A percentile compares a stretch with the other conserved stretches of the same genome.
Evolutionary conservation across 2,329 filamentous ascomycete genomes (phyloP).

Genomic region (Calonectria pseudoreteaudii): DNA sequence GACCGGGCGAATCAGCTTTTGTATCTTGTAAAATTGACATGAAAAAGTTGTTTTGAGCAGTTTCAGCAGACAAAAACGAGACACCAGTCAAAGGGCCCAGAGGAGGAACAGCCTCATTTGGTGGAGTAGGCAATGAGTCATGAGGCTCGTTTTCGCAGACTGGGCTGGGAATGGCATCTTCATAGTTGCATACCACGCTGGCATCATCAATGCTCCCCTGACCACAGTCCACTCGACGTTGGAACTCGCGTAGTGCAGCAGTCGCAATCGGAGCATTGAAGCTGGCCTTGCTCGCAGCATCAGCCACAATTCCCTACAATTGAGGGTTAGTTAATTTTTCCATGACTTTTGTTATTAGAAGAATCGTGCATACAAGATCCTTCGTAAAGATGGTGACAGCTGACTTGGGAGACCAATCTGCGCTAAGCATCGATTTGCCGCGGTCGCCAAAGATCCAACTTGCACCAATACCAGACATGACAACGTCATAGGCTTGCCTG

Average conservation of each 20-base stretch:
- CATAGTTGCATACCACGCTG: background rate
- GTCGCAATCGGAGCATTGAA: background rate
- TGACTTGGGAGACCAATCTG: background rate
- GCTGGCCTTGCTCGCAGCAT: background rate
- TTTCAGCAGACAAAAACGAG: background rate
- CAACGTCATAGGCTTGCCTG: background rate
- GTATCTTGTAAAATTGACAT: no score
- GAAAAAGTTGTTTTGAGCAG: no score
- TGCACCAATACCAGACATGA: background rate
- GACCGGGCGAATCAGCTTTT: background rate
- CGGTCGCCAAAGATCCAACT: conserved; percentile 2
- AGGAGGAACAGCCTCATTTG: background rate
- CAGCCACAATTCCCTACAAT: background rate
- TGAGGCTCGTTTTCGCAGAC: background rate
- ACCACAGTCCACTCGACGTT: background rate
- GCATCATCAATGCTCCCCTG: background rate
- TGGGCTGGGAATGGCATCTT: background rate
- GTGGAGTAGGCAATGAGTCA: background rate
- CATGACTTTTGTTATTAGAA: background rate
- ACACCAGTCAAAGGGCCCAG: background rate
- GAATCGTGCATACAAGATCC: background rate
- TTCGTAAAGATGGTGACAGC: background rate
- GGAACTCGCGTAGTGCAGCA: background rate
- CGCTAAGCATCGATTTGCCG: background rate
- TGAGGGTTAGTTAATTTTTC: background rate